phyloP scores from a whole-genome alignment of 2,329 filamentous ascomycete genomes.

The Diplodia scrobiculata region DNA sequence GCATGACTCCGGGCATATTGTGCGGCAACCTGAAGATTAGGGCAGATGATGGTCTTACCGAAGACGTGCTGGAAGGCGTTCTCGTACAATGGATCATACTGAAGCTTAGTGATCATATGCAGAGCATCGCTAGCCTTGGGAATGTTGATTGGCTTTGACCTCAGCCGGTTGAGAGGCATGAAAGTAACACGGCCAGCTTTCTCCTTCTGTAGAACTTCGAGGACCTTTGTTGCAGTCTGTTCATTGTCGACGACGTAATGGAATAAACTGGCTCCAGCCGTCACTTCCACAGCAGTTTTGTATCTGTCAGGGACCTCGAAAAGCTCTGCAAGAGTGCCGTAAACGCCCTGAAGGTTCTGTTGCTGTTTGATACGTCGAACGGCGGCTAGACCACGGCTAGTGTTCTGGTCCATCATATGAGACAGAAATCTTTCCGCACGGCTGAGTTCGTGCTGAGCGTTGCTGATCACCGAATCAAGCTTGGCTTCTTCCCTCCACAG shows the following conservation, averaged over 20 bases:
- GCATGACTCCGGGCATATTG: slow-evolving; percentile 92
- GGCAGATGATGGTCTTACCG: slow-evolving; percentile 91
- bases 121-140: slow-evolving; percentile 86
- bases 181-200: slow-evolving; percentile 88
- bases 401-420: slow-evolving; percentile 86
- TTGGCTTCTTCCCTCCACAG: slow-evolving; percentile 89
- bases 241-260: slow-evolving; percentile 95
- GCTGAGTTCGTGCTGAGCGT: slow-evolving; percentile 74
- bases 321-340: slow-evolving; percentile 91
- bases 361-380: slow-evolving; percentile 81
- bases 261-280: slow-evolving; percentile 88
- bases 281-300: slow-evolving; percentile 86
- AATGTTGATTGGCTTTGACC: slow-evolving; percentile 70
- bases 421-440: slow-evolving; percentile 76
- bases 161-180: slow-evolving; percentile 84
- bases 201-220: slow-evolving; percentile 76
- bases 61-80: slow-evolving; percentile 93
- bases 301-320: slow-evolving; percentile 83
- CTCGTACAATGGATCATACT: slow-evolving; percentile 74
- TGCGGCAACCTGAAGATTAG: slow-evolving; percentile 80
- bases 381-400: slow-evolving; percentile 81
- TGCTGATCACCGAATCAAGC: slow-evolving; percentile 73
- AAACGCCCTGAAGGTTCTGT: slow-evolving; percentile 78
- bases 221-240: slow-evolving; percentile 77
- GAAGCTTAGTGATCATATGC: slow-evolving; percentile 80